Percentiles rank a stretch among this genome's conserved stretches.
These are phyloP conservation scores for Sporisorium scitamineum DNA, from an alignment of 1,284 basidiomycete genomes.

Conservation along the genomic window DNA sequence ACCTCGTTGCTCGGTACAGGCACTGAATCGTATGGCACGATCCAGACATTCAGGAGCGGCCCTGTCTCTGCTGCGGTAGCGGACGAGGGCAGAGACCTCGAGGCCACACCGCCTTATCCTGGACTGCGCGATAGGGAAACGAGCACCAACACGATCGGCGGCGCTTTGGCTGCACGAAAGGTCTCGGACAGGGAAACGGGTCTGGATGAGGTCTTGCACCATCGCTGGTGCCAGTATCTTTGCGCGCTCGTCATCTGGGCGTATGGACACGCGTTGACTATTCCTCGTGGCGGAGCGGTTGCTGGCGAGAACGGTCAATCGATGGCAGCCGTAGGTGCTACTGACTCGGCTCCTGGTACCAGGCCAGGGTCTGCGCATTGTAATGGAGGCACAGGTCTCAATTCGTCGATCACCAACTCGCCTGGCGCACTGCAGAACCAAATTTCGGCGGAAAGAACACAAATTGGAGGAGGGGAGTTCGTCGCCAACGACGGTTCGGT, in stretches of 20 bases:
- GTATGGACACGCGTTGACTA: constrained; percentile 52
- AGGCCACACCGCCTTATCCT: constrained; percentile 3
- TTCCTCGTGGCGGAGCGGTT: constrained; percentile 18
- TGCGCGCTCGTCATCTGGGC: constrained; percentile 59
- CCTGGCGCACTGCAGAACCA: constrained; percentile 31
- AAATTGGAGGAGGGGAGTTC: constrained; percentile 16
- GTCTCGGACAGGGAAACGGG: constrained; percentile 33
- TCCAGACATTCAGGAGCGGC: constrained; percentile 25
- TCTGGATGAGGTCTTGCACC: constrained; percentile 54
- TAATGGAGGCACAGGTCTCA: constrained; percentile 5
- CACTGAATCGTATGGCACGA: constrained; percentile 42
- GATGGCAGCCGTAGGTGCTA: not conserved
- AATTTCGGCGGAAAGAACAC: constrained; percentile 29
- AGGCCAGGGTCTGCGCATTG: constrained; percentile 22
- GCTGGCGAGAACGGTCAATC: constrained; percentile 4
- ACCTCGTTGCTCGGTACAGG: constrained; percentile 40
- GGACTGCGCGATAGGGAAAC: constrained; percentile 20
- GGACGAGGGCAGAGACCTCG: constrained; percentile 20
- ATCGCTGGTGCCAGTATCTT: constrained; percentile 55
- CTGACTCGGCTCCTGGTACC: constrained; percentile 8
- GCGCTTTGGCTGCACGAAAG: constrained; percentile 13
- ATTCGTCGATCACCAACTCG: constrained; percentile 15
- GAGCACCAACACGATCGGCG: constrained; percentile 1
- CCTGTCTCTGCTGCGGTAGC: not conserved
- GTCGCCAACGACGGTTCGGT: constrained; percentile 4